Evolutionary conservation across 192 early-diverging fungal genomes (phyloP).

Genomic region (Podila epicladia): DNA sequence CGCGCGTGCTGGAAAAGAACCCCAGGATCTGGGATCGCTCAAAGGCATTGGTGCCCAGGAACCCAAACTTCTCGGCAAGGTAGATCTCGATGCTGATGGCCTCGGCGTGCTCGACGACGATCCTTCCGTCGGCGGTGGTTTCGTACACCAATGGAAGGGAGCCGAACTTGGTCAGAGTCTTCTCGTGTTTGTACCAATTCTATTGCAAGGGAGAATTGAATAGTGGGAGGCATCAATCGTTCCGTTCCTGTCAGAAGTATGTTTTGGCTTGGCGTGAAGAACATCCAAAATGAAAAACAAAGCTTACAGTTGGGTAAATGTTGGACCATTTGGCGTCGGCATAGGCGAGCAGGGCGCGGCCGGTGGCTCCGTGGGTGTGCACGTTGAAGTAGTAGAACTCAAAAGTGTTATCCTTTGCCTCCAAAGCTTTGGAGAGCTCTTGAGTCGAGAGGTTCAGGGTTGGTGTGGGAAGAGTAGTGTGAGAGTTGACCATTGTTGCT

Average conservation of each 20-base stretch:
- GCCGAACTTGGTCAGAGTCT: conserved; percentile 46
- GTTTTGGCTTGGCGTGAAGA: background rate
- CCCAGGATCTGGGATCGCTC: conserved; percentile 21
- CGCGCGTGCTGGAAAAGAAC: conserved; percentile 4
- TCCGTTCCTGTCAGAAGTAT: background rate
- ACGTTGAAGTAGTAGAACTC: conserved; percentile 7
- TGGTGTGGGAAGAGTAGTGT: background rate
- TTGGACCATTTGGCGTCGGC: conserved; percentile 47
- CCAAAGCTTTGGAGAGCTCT: background rate
- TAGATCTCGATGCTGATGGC: conserved; percentile 52
- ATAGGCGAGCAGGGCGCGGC: conserved; percentile 45
- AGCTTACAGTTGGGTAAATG: conserved; percentile 18
- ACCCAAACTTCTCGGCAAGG: conserved; percentile 44
- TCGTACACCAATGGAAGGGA: conserved; percentile 56
- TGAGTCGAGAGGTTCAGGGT: background rate
- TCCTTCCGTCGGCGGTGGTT: conserved; percentile 9
- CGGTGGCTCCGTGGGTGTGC: background rate
- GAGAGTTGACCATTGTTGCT: background rate
- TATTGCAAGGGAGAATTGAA: background rate
- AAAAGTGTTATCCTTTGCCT: conserved; percentile 7
- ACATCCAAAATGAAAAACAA: background rate
- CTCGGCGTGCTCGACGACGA: conserved; percentile 47
- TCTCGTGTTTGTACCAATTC: conserved; percentile 47
- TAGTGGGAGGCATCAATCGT: background rate
- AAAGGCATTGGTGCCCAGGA: conserved; percentile 24